phyloP scores from a whole-genome alignment of 345 rosid genomes.

The Bruguiera sexangula region DNA sequence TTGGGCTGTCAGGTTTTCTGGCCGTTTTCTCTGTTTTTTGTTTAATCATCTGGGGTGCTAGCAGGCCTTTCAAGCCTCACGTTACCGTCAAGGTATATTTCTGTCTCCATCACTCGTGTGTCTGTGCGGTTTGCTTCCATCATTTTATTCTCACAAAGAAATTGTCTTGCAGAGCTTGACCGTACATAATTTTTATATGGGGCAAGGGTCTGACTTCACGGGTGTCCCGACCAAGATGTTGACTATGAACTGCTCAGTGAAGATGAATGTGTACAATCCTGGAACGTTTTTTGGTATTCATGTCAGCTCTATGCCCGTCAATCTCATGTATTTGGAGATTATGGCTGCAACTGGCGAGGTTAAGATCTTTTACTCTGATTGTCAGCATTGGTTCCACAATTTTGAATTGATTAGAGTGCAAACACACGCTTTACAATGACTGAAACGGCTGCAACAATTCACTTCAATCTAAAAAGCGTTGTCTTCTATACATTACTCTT shows the following conservation, averaged over 20 bases:
- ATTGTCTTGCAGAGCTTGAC: constrained; percentile 13
- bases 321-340: constrained; percentile 19
- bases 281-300: constrained; percentile 21
- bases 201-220: constrained; percentile 22
- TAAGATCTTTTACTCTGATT: background rate
- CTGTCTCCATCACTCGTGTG: too few relatives aligned
- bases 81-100: constrained; percentile 18
- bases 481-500: too few relatives aligned
- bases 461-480: too few relatives aligned
- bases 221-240: constrained; percentile 25
- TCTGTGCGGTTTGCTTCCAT: too few relatives aligned
- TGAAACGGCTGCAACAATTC: too few relatives aligned
- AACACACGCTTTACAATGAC: too few relatives aligned
- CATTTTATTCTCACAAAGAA: too few relatives aligned
- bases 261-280: constrained; percentile 20
- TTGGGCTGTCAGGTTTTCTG: constrained; percentile 3
- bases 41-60: constrained; percentile 21
- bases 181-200: constrained; percentile 17
- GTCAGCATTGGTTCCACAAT: background rate
- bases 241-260: constrained; percentile 18
- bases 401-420: background rate
- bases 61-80: constrained; percentile 21
- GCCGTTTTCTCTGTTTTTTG: constrained; percentile 7
- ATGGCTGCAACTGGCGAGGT: constrained; percentile 23
- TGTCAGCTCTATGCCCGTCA: constrained; percentile 18